Evolutionary conservation across 139 green algal genomes (phyloP), one percentile per base, ranked within the genome.

Genomic region (Deuterostichococcus epilithicus): DNA sequence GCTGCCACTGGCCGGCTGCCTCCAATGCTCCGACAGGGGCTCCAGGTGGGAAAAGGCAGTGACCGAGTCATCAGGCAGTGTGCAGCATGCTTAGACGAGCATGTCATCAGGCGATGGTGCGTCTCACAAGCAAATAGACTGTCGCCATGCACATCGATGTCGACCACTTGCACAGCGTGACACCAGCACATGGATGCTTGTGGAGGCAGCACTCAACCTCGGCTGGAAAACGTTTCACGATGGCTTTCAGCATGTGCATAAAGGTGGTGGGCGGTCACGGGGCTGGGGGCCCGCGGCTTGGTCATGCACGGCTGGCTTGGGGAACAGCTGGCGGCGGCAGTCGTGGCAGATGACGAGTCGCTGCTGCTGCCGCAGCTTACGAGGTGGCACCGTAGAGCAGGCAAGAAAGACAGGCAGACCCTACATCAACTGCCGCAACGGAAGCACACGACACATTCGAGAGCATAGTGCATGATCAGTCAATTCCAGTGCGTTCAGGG

Each of bases 271-370:
- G 44, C 94, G 70, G 45, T 93, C 6, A 84, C 75, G 33, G 93
- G 92, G 2, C 78, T 97, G 68, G 93, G 93, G 0, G 86, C 91
- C 0, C 45, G 93, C 0, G 93, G 93, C 20, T 72, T 97, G 30
- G 86, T 97, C 36, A 97, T 97, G 73, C 93, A 97, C 77, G 92
- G 89, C 1, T 90, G 85, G 85, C 74, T 96, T 32, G 92, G 79
- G 0, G 63, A 78, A 60, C 60, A 90, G 72, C 36, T 91, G 34
- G 92, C 91, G 22, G 34, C 66, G 37, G 92, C 90, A 0, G 82
- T 92, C 67, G 30, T 90, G 23, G 18, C 20, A 1, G 59, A 83
- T 58, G 76, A 80, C 47, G 80, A 91, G 59, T 28, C 30, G 2
- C 37, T 22, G 0, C 52, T 92, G 52, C 83, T 82, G 10, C n/a